These are phyloP conservation scores for Pittosporum tobira DNA, from an alignment of 129 eudicot genomes.

Conservation along the genomic window DNA sequence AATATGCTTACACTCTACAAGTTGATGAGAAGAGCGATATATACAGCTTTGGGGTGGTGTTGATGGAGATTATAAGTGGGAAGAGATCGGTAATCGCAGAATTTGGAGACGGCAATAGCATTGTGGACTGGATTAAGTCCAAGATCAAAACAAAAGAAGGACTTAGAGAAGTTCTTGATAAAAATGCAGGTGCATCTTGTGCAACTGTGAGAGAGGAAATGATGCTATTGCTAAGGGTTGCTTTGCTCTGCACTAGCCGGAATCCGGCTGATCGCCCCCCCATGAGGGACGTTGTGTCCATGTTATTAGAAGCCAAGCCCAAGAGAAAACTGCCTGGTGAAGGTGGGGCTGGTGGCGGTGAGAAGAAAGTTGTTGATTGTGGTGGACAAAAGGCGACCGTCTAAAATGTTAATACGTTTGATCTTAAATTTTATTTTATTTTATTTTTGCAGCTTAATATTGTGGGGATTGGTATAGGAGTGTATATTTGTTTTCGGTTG, in stretches of 20 bases:
- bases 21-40: conserved; percentile 96
- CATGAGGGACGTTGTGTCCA: conserved; percentile 97
- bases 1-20: conserved; percentile 92
- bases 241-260: conserved; percentile 77
- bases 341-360: conserved; percentile 24
- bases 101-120: conserved; percentile 90
- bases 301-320: conserved; percentile 94
- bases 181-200: conserved; percentile 78
- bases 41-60: conserved; percentile 84
- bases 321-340: conserved; percentile 52
- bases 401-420: conserved; percentile 36
- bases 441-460: background rate
- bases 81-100: conserved; percentile 76
- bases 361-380: conserved; percentile 13
- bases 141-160: conserved; percentile 63
- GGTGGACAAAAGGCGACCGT: conserved; percentile 21
- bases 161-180: conserved; percentile 49
- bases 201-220: conserved; percentile 81
- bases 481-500: background rate
- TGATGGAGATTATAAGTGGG: conserved; percentile 81
- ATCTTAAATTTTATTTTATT: background rate
- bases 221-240: conserved; percentile 69
- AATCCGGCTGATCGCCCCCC: conserved; percentile 92
- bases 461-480: conserved; percentile 32
- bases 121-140: conserved; percentile 84